Evolutionary conservation across 1,284 basidiomycete species (phyloP).

Genomic region (Pascua sp.): DNA sequence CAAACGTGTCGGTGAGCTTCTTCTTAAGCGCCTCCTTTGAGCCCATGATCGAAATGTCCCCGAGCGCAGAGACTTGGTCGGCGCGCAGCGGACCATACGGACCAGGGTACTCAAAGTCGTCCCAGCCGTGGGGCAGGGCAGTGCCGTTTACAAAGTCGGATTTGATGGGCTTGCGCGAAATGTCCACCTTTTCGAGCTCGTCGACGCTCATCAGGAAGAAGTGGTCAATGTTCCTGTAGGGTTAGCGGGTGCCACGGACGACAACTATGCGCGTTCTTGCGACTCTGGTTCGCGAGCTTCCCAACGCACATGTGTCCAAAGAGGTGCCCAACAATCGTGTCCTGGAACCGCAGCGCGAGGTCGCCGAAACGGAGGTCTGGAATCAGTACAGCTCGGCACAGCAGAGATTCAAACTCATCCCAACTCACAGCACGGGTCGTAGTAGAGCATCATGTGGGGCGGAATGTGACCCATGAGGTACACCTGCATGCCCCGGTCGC

Average conservation of each 20-base stretch:
- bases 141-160: background rate
- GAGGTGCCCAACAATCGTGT: constrained; percentile 84
- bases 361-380: constrained; percentile 77
- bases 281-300: too few relatives aligned
- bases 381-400: background rate
- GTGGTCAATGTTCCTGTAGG: constrained; percentile 49
- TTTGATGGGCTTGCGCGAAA: background rate
- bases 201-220: constrained; percentile 51
- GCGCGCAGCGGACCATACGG: constrained; percentile 20
- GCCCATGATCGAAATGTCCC: constrained; percentile 16
- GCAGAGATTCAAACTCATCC: background rate
- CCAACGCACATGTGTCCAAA: constrained; percentile 64
- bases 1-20: constrained; percentile 44
- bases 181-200: constrained; percentile 33
- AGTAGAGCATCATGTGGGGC: constrained; percentile 74
- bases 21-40: constrained; percentile 38
- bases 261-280: background rate
- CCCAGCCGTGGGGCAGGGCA: background rate
- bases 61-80: constrained; percentile 1
- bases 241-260: constrained; percentile 5
- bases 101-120: constrained; percentile 17
- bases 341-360: constrained; percentile 76
- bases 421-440: constrained; percentile 63
- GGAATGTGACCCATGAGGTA: constrained; percentile 58
- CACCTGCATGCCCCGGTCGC: constrained; percentile 71